A percentile compares a stretch with the other conserved stretches of the same genome.
Evolutionary conservation across 73 alveolate genomes (phyloP).

Genomic region (Stentor roeselii): DNA sequence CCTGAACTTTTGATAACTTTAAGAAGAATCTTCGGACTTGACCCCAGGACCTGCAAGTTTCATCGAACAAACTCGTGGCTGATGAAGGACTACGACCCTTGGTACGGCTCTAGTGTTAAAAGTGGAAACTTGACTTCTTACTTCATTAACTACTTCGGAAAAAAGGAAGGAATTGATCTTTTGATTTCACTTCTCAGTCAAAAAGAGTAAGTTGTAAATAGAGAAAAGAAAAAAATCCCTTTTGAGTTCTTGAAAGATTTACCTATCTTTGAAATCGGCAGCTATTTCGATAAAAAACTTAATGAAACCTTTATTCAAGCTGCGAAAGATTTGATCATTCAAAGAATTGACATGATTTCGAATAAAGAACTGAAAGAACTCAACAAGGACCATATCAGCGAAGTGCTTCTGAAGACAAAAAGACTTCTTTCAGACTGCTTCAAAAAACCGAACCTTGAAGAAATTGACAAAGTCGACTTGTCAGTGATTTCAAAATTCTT

Average conservation of each 20-base stretch:
- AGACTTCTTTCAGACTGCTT: constrained; percentile 23
- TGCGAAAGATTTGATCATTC: constrained; percentile 33
- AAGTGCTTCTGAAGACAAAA: constrained; percentile 20
- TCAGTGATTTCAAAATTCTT: constrained; percentile 44
- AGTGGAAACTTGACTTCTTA: background rate
- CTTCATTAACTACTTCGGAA: constrained; percentile 22
- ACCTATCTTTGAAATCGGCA: constrained; percentile 14
- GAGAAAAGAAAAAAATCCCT: constrained; percentile 30
- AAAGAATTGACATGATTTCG: constrained; percentile 46
- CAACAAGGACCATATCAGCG: constrained; percentile 48
- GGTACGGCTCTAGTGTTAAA: background rate
- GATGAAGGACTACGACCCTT: constrained; percentile 19
- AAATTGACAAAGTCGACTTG: constrained; percentile 45
- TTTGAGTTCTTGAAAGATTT: constrained; percentile 23
- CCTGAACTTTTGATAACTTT: constrained; percentile 45
- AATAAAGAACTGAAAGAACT: constrained; percentile 56
- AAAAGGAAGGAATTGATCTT: constrained; percentile 32
- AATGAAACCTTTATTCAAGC: constrained; percentile 14
- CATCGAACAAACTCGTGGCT: constrained; percentile 22
- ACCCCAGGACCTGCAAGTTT: constrained; percentile 50
- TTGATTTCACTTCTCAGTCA: constrained; percentile 35
- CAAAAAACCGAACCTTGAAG: constrained; percentile 19
- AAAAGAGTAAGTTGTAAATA: constrained; percentile 27
- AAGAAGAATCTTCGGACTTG: constrained; percentile 54
- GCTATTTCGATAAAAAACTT: constrained; percentile 8